phyloP scores from a whole-genome alignment of 2,329 filamentous ascomycete species.

The Fusarium sp. region DNA sequence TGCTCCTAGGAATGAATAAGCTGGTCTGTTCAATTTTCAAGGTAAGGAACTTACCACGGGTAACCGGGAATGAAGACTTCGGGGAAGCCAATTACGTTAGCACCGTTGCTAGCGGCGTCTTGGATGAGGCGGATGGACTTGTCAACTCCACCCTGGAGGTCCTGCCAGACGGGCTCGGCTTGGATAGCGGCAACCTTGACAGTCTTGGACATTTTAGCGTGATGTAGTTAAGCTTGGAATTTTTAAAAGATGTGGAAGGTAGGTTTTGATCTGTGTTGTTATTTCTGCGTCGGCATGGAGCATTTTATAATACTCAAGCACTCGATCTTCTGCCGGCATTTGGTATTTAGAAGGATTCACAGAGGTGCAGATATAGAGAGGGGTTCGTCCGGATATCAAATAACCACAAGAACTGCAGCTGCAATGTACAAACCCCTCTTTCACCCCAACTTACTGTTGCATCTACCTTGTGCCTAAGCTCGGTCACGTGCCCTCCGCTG shows the following conservation, averaged over 20 bases:
- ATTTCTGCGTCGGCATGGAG: neutral
- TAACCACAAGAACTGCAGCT: neutral
- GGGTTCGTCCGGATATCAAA: neutral
- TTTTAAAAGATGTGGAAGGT: too few relatives aligned
- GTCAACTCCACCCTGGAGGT: conserved; percentile 28
- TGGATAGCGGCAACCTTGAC: conserved; percentile 40
- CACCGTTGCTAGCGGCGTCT: conserved; percentile 53
- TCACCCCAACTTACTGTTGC: neutral
- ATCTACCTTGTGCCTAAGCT: fast-evolving
- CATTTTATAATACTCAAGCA: neutral
- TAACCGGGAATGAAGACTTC: conserved; percentile 63
- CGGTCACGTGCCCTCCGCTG: neutral
- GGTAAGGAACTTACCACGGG: neutral
- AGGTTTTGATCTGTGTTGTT: neutral
- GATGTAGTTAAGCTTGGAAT: too few relatives aligned
- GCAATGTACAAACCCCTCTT: neutral
- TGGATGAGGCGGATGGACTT: conserved; percentile 28
- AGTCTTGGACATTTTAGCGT: conserved; percentile 7
- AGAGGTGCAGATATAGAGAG: neutral
- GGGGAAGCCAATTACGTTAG: conserved; percentile 64
- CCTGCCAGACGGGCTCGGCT: conserved; percentile 39
- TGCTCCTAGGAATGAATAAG: conserved; percentile 29
- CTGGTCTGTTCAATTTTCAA: neutral
- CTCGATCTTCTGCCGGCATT: neutral
- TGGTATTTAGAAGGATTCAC: too few relatives aligned